Evolutionary conservation across 257 asterid species (phyloP).

Genomic region (Euphrasia confusa): DNA sequence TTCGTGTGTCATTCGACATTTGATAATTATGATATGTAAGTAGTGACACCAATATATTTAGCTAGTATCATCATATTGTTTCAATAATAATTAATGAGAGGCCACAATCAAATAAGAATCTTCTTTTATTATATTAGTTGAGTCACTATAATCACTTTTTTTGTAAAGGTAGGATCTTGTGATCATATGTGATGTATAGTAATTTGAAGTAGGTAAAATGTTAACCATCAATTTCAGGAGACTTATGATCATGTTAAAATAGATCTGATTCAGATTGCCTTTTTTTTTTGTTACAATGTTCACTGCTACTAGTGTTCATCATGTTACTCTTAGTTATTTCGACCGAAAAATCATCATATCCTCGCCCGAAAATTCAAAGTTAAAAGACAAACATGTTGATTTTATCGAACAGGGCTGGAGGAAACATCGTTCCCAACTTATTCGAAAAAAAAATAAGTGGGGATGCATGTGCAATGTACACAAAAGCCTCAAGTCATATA

Average conservation of each 20-base stretch:
- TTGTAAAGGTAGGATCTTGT: constrained; percentile 35
- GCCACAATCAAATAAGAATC: constrained; percentile 29
- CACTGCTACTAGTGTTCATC: constrained; percentile 16
- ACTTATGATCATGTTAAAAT: constrained; percentile 17
- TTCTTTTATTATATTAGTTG: constrained; percentile 24
- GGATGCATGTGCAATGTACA: too few species aligned
- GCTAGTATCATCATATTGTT: not conserved
- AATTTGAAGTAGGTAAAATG: not conserved
- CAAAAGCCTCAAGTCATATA: too few species aligned
- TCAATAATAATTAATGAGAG: constrained; percentile 17
- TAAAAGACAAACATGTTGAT: too few species aligned
- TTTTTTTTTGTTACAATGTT: not conserved
- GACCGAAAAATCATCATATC: too few species aligned
- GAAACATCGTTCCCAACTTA: too few species aligned
- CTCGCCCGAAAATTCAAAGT: too few species aligned
- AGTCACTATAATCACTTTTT: constrained; percentile 28
- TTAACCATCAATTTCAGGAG: constrained; percentile 23
- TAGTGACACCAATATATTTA: too few species aligned
- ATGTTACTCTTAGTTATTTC: constrained; percentile 15
- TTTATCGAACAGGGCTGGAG: too few species aligned
- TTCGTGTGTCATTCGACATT: too few species aligned
- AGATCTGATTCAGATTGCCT: constrained; percentile 21
- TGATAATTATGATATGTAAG: too few species aligned
- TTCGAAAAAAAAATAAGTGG: too few species aligned
- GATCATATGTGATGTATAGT: constrained; percentile 29